These are phyloP conservation scores for Coemansia sp. DNA, from an alignment of 192 early-diverging fungal genomes.

Conservation along the genomic window DNA sequence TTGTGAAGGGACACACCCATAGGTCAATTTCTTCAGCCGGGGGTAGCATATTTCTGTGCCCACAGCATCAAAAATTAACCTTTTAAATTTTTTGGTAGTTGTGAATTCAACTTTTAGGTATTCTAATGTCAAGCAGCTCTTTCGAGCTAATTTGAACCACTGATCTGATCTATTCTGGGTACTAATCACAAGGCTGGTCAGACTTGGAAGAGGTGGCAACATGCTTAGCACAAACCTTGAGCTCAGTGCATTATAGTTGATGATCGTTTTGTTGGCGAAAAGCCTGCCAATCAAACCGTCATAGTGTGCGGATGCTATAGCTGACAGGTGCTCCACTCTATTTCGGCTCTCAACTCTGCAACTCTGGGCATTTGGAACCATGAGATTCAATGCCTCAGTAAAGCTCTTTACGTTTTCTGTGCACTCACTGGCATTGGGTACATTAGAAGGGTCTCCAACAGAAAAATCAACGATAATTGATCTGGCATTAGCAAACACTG, in stretches of 20 bases:
- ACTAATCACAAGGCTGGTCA: background rate
- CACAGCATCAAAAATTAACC: background rate
- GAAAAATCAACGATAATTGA: background rate
- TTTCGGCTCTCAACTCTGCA: background rate
- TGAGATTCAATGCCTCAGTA: background rate
- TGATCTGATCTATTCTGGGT: too few species aligned
- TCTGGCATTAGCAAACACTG: background rate
- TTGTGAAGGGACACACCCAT: too few species aligned
- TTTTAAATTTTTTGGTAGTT: background rate
- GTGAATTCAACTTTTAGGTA: background rate
- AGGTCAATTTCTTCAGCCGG: background rate
- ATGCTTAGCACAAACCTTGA: background rate
- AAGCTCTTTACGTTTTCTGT: background rate
- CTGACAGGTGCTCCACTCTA: background rate
- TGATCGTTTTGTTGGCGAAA: background rate
- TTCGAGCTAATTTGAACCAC: background rate
- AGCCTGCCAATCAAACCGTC: background rate
- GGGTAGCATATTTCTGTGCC: background rate
- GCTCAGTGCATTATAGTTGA: background rate
- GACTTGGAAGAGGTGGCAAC: background rate
- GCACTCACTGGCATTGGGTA: background rate
- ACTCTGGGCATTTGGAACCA: background rate
- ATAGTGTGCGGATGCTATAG: background rate
- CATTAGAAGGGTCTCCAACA: background rate
- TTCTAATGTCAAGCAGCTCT: background rate